Conservation (phyloP, 129 eudicot genomes). For the Chrysanthemum lavandulifolium region DNA sequence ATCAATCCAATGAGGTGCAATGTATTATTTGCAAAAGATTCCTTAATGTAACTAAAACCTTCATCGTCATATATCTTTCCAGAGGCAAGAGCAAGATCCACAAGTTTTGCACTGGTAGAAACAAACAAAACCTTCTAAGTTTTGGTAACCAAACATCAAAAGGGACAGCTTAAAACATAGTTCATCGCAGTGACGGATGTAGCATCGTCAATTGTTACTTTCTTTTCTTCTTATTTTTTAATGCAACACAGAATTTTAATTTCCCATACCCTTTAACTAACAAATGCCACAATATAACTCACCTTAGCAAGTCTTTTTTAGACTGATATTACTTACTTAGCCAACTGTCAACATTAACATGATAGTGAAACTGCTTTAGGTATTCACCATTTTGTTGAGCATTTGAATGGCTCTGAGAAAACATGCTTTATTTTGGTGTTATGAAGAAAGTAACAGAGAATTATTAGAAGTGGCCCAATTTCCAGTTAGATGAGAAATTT, state of each 20-base stretch:
- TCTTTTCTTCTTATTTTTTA: neutral
- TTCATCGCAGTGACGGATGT: neutral
- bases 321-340: neutral
- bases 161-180: neutral
- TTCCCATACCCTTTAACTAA: neutral
- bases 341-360: neutral
- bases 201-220: neutral
- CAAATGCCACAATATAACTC: neutral
- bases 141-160: neutral
- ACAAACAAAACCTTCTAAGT: slow-evolving; percentile 1
- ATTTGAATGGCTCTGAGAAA: neutral
- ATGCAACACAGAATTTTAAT: neutral
- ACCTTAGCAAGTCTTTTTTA: neutral
- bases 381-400: neutral
- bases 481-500: neutral
- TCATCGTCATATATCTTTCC: slow-evolving; percentile 89
- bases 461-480: neutral
- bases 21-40: slow-evolving; percentile 64
- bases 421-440: neutral
- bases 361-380: neutral
- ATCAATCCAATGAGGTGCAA: slow-evolving; percentile 89
- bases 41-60: slow-evolving; percentile 79
- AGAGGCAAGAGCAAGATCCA: slow-evolving; percentile 83
- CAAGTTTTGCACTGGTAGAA: slow-evolving; percentile 80
- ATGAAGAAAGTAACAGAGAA: neutral